Conservation (phyloP, 305 asterid genomes). For the Rubia balearica region DNA sequence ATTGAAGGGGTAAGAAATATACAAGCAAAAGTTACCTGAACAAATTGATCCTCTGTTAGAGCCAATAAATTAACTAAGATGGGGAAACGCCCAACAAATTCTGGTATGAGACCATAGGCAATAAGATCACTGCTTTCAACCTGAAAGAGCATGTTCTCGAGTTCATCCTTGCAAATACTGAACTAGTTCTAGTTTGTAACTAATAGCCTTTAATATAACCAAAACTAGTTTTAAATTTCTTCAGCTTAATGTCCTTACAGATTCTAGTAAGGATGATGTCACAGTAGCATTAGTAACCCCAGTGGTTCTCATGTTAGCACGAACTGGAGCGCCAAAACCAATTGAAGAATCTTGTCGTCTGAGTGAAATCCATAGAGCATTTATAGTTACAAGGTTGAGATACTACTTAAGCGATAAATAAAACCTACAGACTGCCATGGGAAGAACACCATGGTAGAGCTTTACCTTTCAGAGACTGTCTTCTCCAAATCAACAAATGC, state of each 20-base stretch:
- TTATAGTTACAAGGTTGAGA: neutral
- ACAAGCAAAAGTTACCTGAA: conserved; percentile 47
- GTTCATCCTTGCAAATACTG: neutral
- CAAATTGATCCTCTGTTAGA: conserved; percentile 83
- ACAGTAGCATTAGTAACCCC: conserved; percentile 68
- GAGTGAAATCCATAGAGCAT: conserved; percentile 22
- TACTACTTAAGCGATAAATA: neutral
- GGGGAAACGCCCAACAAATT: conserved; percentile 92
- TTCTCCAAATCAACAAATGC: conserved; percentile 92
- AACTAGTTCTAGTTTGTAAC: neutral
- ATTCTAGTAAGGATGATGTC: conserved; percentile 74
- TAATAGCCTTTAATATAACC: neutral
- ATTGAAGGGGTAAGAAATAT: neutral
- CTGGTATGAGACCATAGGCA: conserved; percentile 89
- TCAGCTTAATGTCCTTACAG: conserved; percentile 49
- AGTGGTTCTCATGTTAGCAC: conserved; percentile 87
- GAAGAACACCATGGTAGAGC: conserved; percentile 12
- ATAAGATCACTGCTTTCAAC: conserved; percentile 93
- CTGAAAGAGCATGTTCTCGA: conserved; percentile 34
- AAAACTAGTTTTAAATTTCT: conserved; percentile 15
- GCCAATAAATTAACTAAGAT: conserved; percentile 86
- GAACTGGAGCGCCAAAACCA: conserved; percentile 92
- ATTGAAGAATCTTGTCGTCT: conserved; percentile 95
- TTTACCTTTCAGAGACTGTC: conserved; percentile 88
- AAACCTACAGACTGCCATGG: conserved; percentile 11